These are phyloP conservation scores for Thuja plicata DNA, from an alignment of 83 land plant species.

Conservation along the genomic window DNA sequence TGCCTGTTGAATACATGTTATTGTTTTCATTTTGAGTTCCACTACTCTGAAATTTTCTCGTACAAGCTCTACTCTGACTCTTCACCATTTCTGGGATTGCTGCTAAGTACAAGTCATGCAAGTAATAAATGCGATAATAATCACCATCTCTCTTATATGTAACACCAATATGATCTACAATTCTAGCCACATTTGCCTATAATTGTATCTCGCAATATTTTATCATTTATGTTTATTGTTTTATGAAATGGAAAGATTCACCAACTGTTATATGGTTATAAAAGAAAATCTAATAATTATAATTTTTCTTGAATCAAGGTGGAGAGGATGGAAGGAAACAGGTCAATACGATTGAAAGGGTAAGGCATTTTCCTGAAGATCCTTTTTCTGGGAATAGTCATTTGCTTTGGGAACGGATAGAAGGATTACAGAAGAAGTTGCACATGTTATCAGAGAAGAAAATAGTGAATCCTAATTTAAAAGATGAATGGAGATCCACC, in stretches of 20 bases:
- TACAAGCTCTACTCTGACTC: background rate
- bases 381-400: background rate
- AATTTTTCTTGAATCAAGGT: background rate
- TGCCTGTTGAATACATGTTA: background rate
- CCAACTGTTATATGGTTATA: background rate
- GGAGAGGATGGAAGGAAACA: background rate
- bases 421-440: background rate
- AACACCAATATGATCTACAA: background rate
- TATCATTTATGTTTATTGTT: no score
- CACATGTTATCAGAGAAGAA: background rate
- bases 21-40: background rate
- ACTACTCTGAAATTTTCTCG: background rate
- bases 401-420: slow-evolving; percentile 2
- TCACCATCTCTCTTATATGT: background rate
- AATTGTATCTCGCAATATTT: background rate
- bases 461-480: background rate
- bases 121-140: background rate
- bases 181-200: background rate
- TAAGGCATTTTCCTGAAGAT: background rate
- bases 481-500: background rate
- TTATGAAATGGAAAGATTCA: background rate
- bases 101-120: background rate
- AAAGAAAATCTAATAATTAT: background rate
- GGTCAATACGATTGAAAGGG: background rate
- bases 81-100: background rate